Evolutionary conservation across 2,329 filamentous ascomycete genomes (phyloP), one percentile per base, ranked within the genome.

Genomic region (Penicillium sp.): DNA sequence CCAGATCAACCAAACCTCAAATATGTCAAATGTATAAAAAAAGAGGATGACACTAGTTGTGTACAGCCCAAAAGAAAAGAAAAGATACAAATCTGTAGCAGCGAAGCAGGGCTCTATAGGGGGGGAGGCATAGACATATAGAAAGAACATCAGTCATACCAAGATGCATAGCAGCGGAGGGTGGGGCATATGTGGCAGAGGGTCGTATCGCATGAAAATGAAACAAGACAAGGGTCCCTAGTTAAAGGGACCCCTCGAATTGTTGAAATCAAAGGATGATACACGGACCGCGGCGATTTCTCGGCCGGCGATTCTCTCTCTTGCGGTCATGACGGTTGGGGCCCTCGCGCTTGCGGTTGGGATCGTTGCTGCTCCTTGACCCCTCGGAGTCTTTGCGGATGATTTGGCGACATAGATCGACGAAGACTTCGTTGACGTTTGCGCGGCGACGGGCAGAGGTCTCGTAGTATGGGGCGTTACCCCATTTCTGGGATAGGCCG

Each of bases 381-480:
- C 71, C 75, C 70, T 57, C 76, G 70, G 38, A 75, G 60, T 93
- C 89, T 67, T 86, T 89, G 61, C 87, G 83, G 57, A 94, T 85
- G 77, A 96, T 91, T 74, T 94, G 90, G 59, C 90, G 84, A 70
- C 90, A 93, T 55, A 96, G 82, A 73, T 94, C 90, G 64, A 90
- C 79, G 75, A 96, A 96, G 47, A 93, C 90, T 73, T 96, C 92
- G 66, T 96, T 91, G 17, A 96, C 92, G 67, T 96, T 96, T 62
- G 89, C 90, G 69, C 88, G 82, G 66, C 90, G 87, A 62, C 92
- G 83, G 50, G 92, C 92, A 62, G 89, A 93, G 36, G 92, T 89
- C 78, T 96, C 92, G 71, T 96, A 96, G 74, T 96, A 96, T 0
- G 92, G 92, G 36, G 90, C 90, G 66, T 87, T 87, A 21, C 88